Percentiles rank a stretch among this genome's conserved stretches.
Conservation (phyloP, 2,329 filamentous ascomycete genomes). For the Didymella arachidicola region DNA sequence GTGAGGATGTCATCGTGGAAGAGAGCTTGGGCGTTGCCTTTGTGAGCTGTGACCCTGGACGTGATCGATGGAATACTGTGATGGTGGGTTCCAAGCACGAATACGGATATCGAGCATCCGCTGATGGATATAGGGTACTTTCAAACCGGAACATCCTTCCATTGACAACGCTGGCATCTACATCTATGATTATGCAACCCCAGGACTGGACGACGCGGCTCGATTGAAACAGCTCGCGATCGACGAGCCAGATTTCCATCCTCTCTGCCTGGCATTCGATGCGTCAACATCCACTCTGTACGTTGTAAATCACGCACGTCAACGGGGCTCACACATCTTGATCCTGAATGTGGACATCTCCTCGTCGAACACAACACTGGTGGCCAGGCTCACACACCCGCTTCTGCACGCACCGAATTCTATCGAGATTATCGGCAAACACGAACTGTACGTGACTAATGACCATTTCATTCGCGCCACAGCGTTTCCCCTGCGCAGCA, state of each 20-base stretch:
- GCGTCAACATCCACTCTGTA: conserved; percentile 47
- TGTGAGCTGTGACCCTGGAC: conserved; percentile 54
- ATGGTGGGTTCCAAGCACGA: conserved; percentile 47
- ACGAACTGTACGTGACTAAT: conserved; percentile 52
- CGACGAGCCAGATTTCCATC: conserved; percentile 49
- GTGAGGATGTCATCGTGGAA: conserved; percentile 55
- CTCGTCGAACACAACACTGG: conserved; percentile 36
- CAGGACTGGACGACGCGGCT: conserved; percentile 24
- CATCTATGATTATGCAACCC: conserved; percentile 50
- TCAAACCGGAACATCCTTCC: conserved; percentile 29
- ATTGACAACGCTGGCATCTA: conserved; percentile 45
- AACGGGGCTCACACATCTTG: conserved; percentile 37
- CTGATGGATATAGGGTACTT: conserved; percentile 35
- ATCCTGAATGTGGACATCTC: conserved; percentile 45
- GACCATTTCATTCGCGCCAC: conserved; percentile 51
- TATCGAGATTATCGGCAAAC: conserved; percentile 44
- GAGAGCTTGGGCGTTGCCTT: conserved; percentile 47
- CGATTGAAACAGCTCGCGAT: conserved; percentile 37
- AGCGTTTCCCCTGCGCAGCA: conserved; percentile 36
- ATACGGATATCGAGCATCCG: neutral
- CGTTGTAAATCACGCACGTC: conserved; percentile 51
- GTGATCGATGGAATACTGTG: conserved; percentile 57
- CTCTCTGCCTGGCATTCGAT: conserved; percentile 53
- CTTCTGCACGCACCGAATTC: conserved; percentile 51
- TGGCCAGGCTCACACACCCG: conserved; percentile 43